Conservation (phyloP, 148 eudicot genomes). For the Drosera capensis region DNA sequence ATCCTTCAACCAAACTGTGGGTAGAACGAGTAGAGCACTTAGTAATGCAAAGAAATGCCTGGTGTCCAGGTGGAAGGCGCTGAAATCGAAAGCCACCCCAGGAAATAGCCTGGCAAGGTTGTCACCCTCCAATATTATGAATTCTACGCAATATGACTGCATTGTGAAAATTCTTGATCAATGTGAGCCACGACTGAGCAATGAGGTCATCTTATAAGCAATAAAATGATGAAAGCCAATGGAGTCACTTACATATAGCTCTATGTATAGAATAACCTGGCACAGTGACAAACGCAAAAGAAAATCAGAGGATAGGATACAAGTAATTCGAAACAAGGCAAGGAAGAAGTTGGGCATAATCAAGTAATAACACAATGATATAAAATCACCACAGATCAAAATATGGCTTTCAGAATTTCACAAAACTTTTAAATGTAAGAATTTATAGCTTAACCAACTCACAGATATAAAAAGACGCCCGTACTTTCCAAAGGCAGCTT, state of each 20-base stretch:
- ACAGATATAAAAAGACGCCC: conserved; percentile 81
- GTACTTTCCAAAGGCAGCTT: conserved; percentile 92
- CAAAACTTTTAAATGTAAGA: too few relatives aligned
- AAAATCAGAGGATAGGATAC: conserved; percentile 8
- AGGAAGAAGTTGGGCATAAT: too few relatives aligned
- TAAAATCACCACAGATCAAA: too few relatives aligned
- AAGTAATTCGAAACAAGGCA: neutral
- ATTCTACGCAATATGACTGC: conserved; percentile 93
- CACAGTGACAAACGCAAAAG: conserved; percentile 8
- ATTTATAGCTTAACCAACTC: conserved; percentile 14
- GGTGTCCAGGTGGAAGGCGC: conserved; percentile 50
- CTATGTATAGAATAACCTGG: conserved; percentile 73
- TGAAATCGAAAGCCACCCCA: conserved; percentile 33
- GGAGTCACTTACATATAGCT: conserved; percentile 85
- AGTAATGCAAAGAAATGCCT: conserved; percentile 55
- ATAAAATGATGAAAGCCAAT: neutral
- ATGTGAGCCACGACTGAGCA: neutral
- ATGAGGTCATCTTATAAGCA: neutral
- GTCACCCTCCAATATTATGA: conserved; percentile 81
- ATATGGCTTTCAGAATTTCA: too few relatives aligned
- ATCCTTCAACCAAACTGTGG: conserved; percentile 72
- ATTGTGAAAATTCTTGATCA: neutral
- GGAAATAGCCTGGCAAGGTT: conserved; percentile 75
- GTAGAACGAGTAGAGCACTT: conserved; percentile 51
- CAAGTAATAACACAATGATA: too few relatives aligned